Conservation (phyloP, 2,329 filamentous ascomycete genomes). For the Microsporum ferrugineum region DNA sequence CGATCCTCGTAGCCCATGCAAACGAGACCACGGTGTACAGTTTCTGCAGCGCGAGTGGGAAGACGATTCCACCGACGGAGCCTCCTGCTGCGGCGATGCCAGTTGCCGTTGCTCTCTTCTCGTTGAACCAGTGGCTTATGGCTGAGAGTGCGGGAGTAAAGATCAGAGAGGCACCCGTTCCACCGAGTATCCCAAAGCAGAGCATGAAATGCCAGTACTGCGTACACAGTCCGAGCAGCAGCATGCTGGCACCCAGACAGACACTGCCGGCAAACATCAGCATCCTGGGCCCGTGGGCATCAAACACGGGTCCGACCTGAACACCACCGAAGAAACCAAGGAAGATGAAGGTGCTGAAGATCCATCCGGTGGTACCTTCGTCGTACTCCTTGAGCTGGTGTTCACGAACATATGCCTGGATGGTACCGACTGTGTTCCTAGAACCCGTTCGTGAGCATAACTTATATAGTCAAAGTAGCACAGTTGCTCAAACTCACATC, state of each 20-base stretch:
- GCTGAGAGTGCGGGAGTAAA: constrained; percentile 24
- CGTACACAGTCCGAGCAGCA: constrained; percentile 24
- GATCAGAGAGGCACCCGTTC: constrained; percentile 22
- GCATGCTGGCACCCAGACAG: constrained; percentile 19
- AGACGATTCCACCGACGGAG: constrained; percentile 26
- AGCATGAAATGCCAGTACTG: constrained; percentile 31
- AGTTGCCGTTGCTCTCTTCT: constrained; percentile 23
- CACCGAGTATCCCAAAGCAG: constrained; percentile 26
- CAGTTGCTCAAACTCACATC: constrained; percentile 11
- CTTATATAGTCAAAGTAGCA: too few species aligned
- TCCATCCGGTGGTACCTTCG: constrained; percentile 28
- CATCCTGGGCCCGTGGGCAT: constrained; percentile 24
- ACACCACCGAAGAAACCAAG: constrained; percentile 28
- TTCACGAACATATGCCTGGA: constrained; percentile 30
- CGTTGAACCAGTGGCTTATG: constrained; percentile 28
- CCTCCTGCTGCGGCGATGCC: constrained; percentile 27
- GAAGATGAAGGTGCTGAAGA: constrained; percentile 32
- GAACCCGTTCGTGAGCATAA: neutral
- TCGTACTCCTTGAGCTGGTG: constrained; percentile 26
- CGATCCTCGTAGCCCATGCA: constrained; percentile 16
- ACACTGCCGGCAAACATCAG: constrained; percentile 24
- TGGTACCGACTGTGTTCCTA: constrained; percentile 28
- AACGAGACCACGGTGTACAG: constrained; percentile 22
- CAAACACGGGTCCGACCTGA: constrained; percentile 30
- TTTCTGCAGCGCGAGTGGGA: constrained; percentile 25